Evolutionary conservation across 768 basidiomycete genomes (phyloP), one percentile per base, ranked within the genome.

Genomic region (Zangia roseola): DNA sequence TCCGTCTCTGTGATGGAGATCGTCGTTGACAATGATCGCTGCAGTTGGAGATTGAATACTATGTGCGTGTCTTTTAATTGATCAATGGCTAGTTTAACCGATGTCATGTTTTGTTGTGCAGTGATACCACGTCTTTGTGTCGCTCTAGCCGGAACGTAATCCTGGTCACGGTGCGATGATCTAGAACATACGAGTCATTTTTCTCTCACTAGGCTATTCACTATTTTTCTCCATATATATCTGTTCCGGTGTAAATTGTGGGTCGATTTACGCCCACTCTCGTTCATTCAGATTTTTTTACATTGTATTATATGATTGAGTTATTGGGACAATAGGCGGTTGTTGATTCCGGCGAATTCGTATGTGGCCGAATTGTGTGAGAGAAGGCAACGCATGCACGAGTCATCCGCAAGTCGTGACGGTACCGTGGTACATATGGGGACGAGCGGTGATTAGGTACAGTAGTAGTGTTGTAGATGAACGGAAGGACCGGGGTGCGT

Each of bases 1-100:
- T 21, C 9, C 23, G 23, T 33, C 46, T 31, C 12, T n/a, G 25
- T 2, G 20, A 4, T 20, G 6, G 43, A 39, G 39, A 24, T 40
- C 8, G 12, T 12, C 24, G 13, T 46, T 51, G 34, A 59, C 19
- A 2, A n/a, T 14, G 43, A 44, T 33, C 7, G 10, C 25, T 39
- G 39, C 59, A 97, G 94, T 77, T 97, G 59, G 94, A 97, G 74
- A 90, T 97, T 50, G 94, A 97, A 61, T 94, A 93, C 71, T 94
- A 93, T 69, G 88, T 90, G 46, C 72, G 88, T 79, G 12, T 2
- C 6, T 38, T 38, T 36, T 17, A 17, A 2, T n/a, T 5, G 0
- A 17, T 2, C n/a, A 17, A 7, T 33, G 2, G 17, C 24, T 16
- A 9, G n/a, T 21, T 19, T 44, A 31, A 34, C 45, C 26, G 39